These are phyloP conservation scores for Spathaspora boniae DNA, from an alignment of 805 yeast genomes.

Conservation along the genomic window DNA sequence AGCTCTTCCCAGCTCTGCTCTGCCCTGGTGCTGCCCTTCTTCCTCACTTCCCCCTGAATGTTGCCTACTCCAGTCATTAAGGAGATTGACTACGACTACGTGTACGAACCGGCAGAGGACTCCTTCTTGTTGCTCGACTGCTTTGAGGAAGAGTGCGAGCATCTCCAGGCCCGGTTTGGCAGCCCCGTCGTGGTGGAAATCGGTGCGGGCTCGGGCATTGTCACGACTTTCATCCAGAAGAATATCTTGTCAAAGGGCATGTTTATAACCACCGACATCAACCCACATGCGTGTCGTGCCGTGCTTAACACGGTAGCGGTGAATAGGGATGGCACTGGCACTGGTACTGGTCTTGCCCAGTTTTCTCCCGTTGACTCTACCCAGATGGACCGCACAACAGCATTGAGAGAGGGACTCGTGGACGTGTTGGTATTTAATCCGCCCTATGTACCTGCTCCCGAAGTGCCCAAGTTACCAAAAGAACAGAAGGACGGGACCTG, in stretches of 20 bases:
- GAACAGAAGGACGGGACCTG: conserved; percentile 51
- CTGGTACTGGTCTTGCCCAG: background rate
- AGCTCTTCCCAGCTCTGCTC: background rate
- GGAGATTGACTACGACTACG: conserved; percentile 59
- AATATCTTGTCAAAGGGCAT: conserved; percentile 50
- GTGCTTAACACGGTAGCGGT: conserved; percentile 18
- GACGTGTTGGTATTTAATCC: conserved; percentile 89
- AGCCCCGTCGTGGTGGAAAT: conserved; percentile 70
- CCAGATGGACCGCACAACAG: conserved; percentile 58
- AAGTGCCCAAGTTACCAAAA: conserved; percentile 59
- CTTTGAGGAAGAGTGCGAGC: conserved; percentile 56
- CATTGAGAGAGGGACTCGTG: conserved; percentile 43
- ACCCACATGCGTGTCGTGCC: conserved; percentile 68
- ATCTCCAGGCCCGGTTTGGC: conserved; percentile 20
- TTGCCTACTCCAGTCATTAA: conserved; percentile 70
- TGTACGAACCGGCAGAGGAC: conserved; percentile 95
- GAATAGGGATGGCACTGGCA: conserved; percentile 14
- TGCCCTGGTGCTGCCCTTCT: background rate
- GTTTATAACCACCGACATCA: conserved; percentile 73
- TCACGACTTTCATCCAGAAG: conserved; percentile 70
- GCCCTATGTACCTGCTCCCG: conserved; percentile 91
- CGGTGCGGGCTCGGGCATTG: conserved; percentile 91
- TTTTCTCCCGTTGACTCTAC: conserved; percentile 19
- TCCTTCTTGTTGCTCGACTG: conserved; percentile 79
- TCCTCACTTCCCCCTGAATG: conserved; percentile 57